Evolutionary conservation across 1,284 basidiomycete genomes (phyloP).

Genomic region (Trametes sp.): DNA sequence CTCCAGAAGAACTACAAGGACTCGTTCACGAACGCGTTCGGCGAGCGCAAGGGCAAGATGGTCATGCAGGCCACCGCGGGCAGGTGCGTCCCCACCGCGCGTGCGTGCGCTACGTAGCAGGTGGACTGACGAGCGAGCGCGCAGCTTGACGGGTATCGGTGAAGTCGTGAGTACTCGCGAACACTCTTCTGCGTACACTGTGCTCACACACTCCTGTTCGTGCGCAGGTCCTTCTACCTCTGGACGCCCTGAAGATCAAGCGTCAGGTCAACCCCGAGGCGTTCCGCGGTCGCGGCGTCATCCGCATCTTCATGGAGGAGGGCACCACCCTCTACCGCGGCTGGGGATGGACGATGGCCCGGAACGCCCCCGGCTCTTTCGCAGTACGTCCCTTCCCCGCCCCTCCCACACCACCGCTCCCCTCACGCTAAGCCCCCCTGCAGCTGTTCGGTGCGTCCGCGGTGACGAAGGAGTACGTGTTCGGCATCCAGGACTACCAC

Average conservation of each 20-base stretch:
- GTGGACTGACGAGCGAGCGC: neutral
- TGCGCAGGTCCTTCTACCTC: conserved; percentile 82
- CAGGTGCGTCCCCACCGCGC: conserved; percentile 59
- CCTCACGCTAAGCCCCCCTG: neutral
- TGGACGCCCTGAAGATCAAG: conserved; percentile 98
- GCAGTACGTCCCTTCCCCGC: conserved; percentile 65
- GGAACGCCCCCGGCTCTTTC: conserved; percentile 96
- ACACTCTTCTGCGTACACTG: no score
- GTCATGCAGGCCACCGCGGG: conserved; percentile 97
- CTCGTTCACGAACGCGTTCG: conserved; percentile 85
- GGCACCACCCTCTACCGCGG: conserved; percentile 93
- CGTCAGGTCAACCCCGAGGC: conserved; percentile 97
- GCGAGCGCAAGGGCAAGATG: conserved; percentile 96
- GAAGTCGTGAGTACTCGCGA: conserved; percentile 78
- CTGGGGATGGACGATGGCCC: conserved; percentile 99
- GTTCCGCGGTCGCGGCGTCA: conserved; percentile 90
- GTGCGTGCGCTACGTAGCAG: neutral
- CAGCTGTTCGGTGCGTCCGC: conserved; percentile 97
- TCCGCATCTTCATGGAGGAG: conserved; percentile 93
- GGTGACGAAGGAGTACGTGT: conserved; percentile 92
- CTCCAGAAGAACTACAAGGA: conserved; percentile 82
- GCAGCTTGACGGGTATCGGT: conserved; percentile 92
- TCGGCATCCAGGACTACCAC: conserved; percentile 89
- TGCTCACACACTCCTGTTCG: neutral
- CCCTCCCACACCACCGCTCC: neutral